Evolutionary conservation across 495 filamentous ascomycete species (phyloP).

Genomic region (Venustampulla echinocandica): DNA sequence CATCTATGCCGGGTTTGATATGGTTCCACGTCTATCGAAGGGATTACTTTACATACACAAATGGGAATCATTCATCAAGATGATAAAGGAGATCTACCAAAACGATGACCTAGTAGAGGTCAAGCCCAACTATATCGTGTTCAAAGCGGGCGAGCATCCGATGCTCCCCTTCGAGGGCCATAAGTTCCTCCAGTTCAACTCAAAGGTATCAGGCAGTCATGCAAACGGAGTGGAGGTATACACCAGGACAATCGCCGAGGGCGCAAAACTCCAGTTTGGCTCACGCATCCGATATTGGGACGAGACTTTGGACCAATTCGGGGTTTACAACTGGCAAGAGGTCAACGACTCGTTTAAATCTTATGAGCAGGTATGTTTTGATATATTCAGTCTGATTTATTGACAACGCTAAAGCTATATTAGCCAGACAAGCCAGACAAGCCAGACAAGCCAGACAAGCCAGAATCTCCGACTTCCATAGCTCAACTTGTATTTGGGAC

Average conservation of each 20-base stretch:
- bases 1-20: constrained; percentile 25
- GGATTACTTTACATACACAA: constrained; percentile 20
- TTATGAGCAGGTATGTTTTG: constrained; percentile 14
- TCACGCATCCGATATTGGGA: constrained; percentile 16
- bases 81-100: constrained; percentile 21
- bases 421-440: constrained; percentile 14
- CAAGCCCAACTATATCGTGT: constrained; percentile 24
- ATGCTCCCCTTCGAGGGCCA: constrained; percentile 27
- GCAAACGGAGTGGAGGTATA: constrained; percentile 11
- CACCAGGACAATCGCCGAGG: constrained; percentile 7
- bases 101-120: constrained; percentile 23
- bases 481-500: constrained; percentile 11
- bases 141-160: constrained; percentile 27
- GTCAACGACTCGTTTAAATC: constrained; percentile 13
- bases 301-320: constrained; percentile 4
- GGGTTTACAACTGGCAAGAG: constrained; percentile 17
- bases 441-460: constrained; percentile 12
- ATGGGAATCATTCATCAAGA: constrained; percentile 21
- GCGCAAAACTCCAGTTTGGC: constrained; percentile 11
- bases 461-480: constrained; percentile 11
- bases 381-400: not conserved
- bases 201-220: constrained; percentile 23
- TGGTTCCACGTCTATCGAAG: constrained; percentile 24
- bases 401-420: not conserved
- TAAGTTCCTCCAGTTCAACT: constrained; percentile 29